Evolutionary conservation across 306 rosid genomes (phyloP).

Genomic region (Begonia peltatifolia): DNA sequence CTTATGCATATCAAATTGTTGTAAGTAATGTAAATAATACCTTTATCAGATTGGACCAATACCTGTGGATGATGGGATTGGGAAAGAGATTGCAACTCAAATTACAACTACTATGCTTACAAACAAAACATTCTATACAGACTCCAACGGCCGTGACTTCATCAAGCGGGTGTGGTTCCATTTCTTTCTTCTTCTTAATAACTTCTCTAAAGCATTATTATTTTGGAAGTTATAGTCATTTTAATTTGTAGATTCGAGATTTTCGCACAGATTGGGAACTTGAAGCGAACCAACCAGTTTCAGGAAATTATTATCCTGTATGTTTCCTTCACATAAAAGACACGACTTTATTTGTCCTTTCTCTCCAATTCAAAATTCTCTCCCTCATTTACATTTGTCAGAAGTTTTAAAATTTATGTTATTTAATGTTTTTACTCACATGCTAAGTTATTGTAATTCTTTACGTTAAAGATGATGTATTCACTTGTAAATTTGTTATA

Average conservation of each 20-base stretch:
- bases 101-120: slow-evolving; percentile 17
- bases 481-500: no score
- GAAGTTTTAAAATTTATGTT: no score
- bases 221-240: not conserved
- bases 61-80: slow-evolving; percentile 28
- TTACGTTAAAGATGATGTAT: no score
- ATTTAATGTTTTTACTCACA: no score
- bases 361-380: no score
- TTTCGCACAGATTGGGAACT: slow-evolving; percentile 69
- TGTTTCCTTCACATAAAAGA: not conserved
- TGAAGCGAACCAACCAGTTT: slow-evolving; percentile 71
- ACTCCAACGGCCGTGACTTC: slow-evolving; percentile 34
- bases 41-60: slow-evolving; percentile 26
- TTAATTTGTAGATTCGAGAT: slow-evolving; percentile 48
- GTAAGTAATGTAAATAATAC: no score
- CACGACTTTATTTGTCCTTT: no score
- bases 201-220: not conserved
- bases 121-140: slow-evolving; percentile 20
- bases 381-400: no score
- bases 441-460: no score
- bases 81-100: slow-evolving; percentile 27
- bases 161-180: slow-evolving; percentile 20
- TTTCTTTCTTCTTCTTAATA: not conserved
- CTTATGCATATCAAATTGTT: no score
- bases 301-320: slow-evolving; percentile 94